Base-by-base conservation (phyloP, 805 yeast species). In the Ogataea pignaliae region DNA sequence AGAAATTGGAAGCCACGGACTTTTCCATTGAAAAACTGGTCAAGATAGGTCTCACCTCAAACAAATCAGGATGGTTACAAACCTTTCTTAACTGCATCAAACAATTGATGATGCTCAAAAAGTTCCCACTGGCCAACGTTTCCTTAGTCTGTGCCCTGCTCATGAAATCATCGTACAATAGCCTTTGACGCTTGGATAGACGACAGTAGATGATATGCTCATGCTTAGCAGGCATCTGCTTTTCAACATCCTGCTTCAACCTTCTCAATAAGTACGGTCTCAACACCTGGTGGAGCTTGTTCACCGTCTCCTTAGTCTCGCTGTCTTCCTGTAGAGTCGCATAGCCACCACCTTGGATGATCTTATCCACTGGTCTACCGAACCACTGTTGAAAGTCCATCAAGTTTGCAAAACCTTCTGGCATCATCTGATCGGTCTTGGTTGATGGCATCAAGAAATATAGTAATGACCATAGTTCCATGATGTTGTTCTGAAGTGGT, bases 361-460 rank as follows among this genome's bases (percentile, higher is more conserved):
- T 80, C 53, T 80, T 85, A 61, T 93, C 98, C 3, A 93, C 97
- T 0, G 99, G 99, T 48, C 83, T 79, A n/a, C 97, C 96, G 65
- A 93, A 93, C 99, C 99, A 93, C 52, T 87, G 95, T 57, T 93
- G 99, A 63, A 93, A 93, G 57, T 93, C 96, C 51, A 88, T 93
- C 47, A 93, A 71, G 57, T 91, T 89, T 1, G 99, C 98, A 76
- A 93, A 93, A 2, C 98, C 99, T 40, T 85, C 90, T 0, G 96
- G 91, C 89, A 88, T 84, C 12, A 84, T 76, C 51, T 83, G 85
- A 28, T 57, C 60, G 12, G 53, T 48, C 43, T 81, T 81, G 0
- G 88, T 73, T 1, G 95, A 85, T 0, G 99, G 99, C 99, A 93
- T 93, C 57, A 93, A 70, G 60, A 93, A 93, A 63, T 93, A 93